Percentiles rank a stretch among this genome's conserved stretches.
Conservation (phyloP, 495 filamentous ascomycete species). For the Lophiostoma macrostomum region DNA sequence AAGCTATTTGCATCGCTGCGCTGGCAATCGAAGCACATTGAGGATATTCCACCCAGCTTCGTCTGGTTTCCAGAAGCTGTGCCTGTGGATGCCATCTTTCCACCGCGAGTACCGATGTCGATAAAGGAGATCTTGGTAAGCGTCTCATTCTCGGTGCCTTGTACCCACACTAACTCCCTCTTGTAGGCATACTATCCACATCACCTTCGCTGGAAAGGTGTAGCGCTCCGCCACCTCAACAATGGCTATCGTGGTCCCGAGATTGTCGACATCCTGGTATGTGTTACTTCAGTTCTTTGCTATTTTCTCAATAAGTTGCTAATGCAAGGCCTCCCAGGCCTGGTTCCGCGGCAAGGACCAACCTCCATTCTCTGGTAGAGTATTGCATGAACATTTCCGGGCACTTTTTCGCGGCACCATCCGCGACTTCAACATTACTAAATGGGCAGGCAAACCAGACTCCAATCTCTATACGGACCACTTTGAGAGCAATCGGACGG, state of each 20-base stretch:
- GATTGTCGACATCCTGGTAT: background rate
- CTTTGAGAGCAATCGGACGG: background rate
- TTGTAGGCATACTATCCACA: conserved; percentile 12
- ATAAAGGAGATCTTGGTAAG: conserved; percentile 15
- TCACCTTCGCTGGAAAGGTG: conserved; percentile 1
- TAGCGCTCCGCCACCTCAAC: background rate
- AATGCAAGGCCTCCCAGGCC: background rate
- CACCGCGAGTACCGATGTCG: conserved; percentile 4
- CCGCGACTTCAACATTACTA: background rate
- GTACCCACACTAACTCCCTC: background rate
- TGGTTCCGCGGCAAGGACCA: background rate
- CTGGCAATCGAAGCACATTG: too few relatives aligned
- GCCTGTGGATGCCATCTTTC: conserved; percentile 6
- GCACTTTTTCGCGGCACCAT: background rate
- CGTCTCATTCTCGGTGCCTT: too few relatives aligned
- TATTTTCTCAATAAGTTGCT: background rate
- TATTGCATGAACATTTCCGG: conserved; percentile 1
- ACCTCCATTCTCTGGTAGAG: background rate
- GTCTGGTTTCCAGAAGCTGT: conserved; percentile 14
- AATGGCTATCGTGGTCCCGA: conserved; percentile 2
- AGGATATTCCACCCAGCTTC: background rate
- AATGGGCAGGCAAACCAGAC: background rate
- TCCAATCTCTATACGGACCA: background rate
- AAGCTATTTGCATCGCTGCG: background rate
- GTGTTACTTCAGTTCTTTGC: background rate